Conservation (phyloP, 2,329 filamentous ascomycete genomes). For the Aspergillus uvarum region DNA sequence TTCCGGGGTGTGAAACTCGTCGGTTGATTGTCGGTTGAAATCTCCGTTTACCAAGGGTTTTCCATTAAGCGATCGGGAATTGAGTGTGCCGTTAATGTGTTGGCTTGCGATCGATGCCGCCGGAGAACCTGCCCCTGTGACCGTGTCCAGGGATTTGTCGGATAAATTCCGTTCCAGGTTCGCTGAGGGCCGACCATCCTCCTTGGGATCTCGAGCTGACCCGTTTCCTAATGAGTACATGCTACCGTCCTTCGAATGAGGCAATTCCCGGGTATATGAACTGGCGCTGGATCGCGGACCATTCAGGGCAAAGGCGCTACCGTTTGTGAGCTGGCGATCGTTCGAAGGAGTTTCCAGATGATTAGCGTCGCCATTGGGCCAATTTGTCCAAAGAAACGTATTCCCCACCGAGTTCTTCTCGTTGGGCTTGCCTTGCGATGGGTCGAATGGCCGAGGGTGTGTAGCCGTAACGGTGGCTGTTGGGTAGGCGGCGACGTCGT, state of each 20-base stretch:
- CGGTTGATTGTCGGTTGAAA: constrained; percentile 29
- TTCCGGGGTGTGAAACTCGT: constrained; percentile 32
- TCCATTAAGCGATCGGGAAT: constrained; percentile 27
- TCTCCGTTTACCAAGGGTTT: constrained; percentile 36
- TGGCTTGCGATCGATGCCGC: constrained; percentile 25
- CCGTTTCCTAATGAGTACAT: constrained; percentile 50
- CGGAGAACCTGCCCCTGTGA: constrained; percentile 27
- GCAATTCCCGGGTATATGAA: constrained; percentile 44
- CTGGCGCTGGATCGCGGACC: constrained; percentile 54
- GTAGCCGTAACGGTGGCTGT: constrained; percentile 34
- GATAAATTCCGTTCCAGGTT: constrained; percentile 27
- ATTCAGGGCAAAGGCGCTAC: constrained; percentile 61
- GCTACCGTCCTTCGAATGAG: constrained; percentile 44
- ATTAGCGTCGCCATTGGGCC: constrained; percentile 44
- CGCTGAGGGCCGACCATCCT: constrained; percentile 29
- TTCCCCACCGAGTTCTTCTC: constrained; percentile 47
- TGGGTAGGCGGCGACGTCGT: constrained; percentile 33
- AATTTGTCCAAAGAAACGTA: constrained; percentile 49
- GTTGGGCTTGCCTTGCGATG: constrained; percentile 42
- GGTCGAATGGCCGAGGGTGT: constrained; percentile 42
- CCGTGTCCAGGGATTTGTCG: constrained; percentile 31
- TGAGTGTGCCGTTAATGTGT: constrained; percentile 29
- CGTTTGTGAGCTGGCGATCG: constrained; percentile 45
- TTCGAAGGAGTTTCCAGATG: constrained; percentile 39
- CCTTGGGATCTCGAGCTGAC: constrained; percentile 34